Percentiles rank a stretch among this genome's conserved stretches.
Evolutionary conservation across 495 filamentous ascomycete genomes (phyloP).

Genomic region (Echria macrotheca): DNA sequence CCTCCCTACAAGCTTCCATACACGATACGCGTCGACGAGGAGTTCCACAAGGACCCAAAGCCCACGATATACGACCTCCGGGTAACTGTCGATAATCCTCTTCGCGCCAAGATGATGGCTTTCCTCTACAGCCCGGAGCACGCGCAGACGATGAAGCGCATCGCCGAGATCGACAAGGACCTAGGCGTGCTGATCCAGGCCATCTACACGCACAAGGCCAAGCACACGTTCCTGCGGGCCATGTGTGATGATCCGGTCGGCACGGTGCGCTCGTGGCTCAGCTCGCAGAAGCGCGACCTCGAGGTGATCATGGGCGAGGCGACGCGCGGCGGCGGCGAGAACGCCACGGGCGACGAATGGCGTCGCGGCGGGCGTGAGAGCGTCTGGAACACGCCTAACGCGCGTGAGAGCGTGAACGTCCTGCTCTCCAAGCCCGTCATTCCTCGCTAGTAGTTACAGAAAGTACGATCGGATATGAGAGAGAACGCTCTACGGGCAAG

Average conservation of each 20-base stretch:
- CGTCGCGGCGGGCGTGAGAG: conserved; percentile 45
- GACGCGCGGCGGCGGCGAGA: conserved; percentile 59
- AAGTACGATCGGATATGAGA: no score
- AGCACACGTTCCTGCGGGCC: conserved; percentile 73
- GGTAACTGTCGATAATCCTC: conserved; percentile 78
- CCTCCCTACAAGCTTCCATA: conserved; percentile 82
- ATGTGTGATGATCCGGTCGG: conserved; percentile 73
- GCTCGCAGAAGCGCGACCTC: conserved; percentile 81
- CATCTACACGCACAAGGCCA: conserved; percentile 71
- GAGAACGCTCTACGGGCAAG: no score
- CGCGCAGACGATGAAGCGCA: conserved; percentile 59
- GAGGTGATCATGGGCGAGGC: conserved; percentile 85
- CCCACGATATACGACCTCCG: conserved; percentile 86
- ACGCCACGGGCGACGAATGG: conserved; percentile 51
- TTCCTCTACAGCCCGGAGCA: conserved; percentile 54
- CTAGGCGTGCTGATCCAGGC: conserved; percentile 74
- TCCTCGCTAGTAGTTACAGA: conserved; percentile 11
- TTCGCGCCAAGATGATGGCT: conserved; percentile 59
- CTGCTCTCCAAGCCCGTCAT: conserved; percentile 39
- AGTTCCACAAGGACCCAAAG: conserved; percentile 60
- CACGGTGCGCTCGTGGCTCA: conserved; percentile 79
- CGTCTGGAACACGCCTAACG: conserved; percentile 49
- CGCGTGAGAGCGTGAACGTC: conserved; percentile 51
- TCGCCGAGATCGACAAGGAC: conserved; percentile 72
- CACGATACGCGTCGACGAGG: conserved; percentile 88